Evolutionary conservation across 495 filamentous ascomycete species (phyloP).

Genomic region (Echria macrotheca): DNA sequence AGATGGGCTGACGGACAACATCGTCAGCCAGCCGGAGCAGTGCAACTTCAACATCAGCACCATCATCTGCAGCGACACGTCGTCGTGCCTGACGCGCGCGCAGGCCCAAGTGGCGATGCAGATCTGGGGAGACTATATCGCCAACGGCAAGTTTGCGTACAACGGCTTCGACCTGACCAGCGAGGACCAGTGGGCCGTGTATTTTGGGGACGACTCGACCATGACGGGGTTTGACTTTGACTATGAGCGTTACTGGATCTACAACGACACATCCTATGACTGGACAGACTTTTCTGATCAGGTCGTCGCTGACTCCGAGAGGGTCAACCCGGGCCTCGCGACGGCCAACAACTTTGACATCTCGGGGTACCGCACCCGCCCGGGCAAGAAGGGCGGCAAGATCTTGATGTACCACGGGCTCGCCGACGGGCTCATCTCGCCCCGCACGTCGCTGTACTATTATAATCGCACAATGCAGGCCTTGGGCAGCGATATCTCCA

Average conservation of each 20-base stretch:
- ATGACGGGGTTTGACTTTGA: constrained; percentile 29
- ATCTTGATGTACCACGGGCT: constrained; percentile 53
- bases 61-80: constrained; percentile 46
- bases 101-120: constrained; percentile 52
- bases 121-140: constrained; percentile 48
- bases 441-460: constrained; percentile 38
- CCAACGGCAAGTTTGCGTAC: constrained; percentile 47
- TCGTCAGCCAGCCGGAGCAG: constrained; percentile 56
- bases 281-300: constrained; percentile 31
- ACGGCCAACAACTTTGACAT: constrained; percentile 47
- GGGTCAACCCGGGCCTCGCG: constrained; percentile 30
- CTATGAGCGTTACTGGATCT: constrained; percentile 36
- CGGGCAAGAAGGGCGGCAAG: constrained; percentile 40
- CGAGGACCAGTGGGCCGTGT: constrained; percentile 27
- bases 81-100: constrained; percentile 48
- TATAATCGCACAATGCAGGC: constrained; percentile 36
- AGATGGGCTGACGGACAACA: constrained; percentile 59
- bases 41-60: constrained; percentile 53
- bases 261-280: constrained; percentile 37
- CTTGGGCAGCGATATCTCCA: constrained; percentile 16
- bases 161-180: constrained; percentile 39
- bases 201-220: constrained; percentile 20
- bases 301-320: constrained; percentile 18
- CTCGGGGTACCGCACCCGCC: constrained; percentile 30
- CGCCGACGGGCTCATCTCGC: constrained; percentile 46